phyloP scores from a whole-genome alignment of 2,329 filamentous ascomycete genomes.

The Colletotrichum sp. region DNA sequence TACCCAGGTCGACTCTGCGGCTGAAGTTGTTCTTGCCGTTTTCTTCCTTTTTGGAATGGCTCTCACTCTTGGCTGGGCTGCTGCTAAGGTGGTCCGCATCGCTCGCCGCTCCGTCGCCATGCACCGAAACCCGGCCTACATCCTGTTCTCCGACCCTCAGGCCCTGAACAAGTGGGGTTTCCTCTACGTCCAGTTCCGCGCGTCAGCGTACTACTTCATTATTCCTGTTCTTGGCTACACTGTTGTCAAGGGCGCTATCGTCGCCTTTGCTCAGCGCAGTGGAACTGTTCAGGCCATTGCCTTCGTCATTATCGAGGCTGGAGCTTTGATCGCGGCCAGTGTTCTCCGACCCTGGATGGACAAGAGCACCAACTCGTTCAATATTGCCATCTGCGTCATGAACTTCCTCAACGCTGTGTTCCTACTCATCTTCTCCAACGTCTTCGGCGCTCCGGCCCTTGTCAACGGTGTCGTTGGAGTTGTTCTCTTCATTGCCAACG shows the following conservation, averaged over 20 bases:
- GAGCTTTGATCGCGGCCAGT: conserved; percentile 76
- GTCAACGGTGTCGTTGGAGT: conserved; percentile 90
- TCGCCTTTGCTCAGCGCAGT: conserved; percentile 77
- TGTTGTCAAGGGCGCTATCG: conserved; percentile 87
- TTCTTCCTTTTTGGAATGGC: conserved; percentile 87
- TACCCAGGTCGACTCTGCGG: conserved; percentile 82
- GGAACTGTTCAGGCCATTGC: conserved; percentile 80
- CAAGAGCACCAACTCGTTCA: conserved; percentile 96
- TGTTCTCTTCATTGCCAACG: conserved; percentile 87
- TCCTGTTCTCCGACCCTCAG: conserved; percentile 93
- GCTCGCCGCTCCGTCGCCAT: conserved; percentile 87
- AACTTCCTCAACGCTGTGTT: conserved; percentile 94
- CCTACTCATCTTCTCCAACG: conserved; percentile 83
- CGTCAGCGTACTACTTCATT: conserved; percentile 95
- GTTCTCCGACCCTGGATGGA: conserved; percentile 97
- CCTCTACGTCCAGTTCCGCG: conserved; percentile 95
- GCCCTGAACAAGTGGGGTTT: conserved; percentile 98
- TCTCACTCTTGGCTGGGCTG: conserved; percentile 81
- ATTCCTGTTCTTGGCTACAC: conserved; percentile 80
- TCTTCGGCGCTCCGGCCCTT: conserved; percentile 83
- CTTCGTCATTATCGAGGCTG: conserved; percentile 82
- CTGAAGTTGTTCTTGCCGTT: conserved; percentile 84
- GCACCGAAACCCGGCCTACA: conserved; percentile 97
- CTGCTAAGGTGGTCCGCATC: conserved; percentile 87
- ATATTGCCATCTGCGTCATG: conserved; percentile 87